Conservation (phyloP, 139 green algal genomes). For the Picochlorum costavermella region DNA sequence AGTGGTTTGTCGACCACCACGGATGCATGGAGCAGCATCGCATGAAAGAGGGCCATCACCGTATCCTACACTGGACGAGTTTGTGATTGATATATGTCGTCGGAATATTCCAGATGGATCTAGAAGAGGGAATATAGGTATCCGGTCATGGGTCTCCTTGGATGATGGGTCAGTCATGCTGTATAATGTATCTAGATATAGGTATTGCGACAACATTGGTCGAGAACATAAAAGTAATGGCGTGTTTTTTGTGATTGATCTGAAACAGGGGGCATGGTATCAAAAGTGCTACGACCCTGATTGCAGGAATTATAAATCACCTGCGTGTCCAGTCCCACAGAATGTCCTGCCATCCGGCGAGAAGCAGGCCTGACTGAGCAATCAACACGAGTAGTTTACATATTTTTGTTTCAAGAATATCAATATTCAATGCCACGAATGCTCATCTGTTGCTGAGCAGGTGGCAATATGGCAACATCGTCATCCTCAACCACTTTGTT, state of each 20-base stretch:
- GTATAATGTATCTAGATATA: slow-evolving; percentile 42
- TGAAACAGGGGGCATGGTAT: slow-evolving; percentile 36
- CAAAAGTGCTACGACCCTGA: slow-evolving; percentile 46
- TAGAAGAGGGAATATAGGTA: slow-evolving; percentile 6
- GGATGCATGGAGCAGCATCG: too few species aligned
- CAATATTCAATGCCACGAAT: slow-evolving; percentile 7
- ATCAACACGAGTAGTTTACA: neutral
- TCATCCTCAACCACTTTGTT: neutral
- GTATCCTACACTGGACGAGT: slow-evolving; percentile 36
- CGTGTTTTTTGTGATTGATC: slow-evolving; percentile 46
- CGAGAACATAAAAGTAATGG: slow-evolving; percentile 61
- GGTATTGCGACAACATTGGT: slow-evolving; percentile 45
- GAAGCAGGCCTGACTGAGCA: neutral
- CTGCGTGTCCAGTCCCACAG: slow-evolving; percentile 29
- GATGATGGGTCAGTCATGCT: slow-evolving; percentile 16
- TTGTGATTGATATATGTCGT: slow-evolving; percentile 36
- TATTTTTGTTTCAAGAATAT: neutral
- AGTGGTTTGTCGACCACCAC: too few species aligned
- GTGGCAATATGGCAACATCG: slow-evolving; percentile 1
- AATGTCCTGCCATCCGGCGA: slow-evolving; percentile 1
- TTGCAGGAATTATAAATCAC: slow-evolving; percentile 38
- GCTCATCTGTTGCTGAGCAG: slow-evolving; percentile 7
- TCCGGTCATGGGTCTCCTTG: slow-evolving; percentile 42
- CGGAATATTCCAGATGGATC: neutral
- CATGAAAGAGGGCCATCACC: slow-evolving; percentile 26